These are phyloP conservation scores for Acrocalymma vagum DNA, from an alignment of 2,329 filamentous ascomycete species.

Conservation along the genomic window DNA sequence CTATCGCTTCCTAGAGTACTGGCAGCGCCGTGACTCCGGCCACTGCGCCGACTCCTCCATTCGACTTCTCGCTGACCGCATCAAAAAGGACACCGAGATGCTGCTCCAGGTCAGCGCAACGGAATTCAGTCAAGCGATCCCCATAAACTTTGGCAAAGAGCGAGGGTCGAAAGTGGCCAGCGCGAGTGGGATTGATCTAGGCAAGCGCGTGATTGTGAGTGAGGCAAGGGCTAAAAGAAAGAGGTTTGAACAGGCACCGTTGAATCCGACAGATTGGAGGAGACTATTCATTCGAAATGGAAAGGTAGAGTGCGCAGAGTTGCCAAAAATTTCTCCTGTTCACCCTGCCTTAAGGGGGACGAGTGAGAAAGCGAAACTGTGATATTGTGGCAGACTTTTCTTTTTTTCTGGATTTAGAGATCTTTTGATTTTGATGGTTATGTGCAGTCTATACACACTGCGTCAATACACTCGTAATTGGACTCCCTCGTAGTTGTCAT, in stretches of 20 bases:
- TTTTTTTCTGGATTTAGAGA: too few species aligned
- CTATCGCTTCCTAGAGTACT: slow-evolving; percentile 23
- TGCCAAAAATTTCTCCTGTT: slow-evolving; percentile 13
- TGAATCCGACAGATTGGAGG: slow-evolving; percentile 26
- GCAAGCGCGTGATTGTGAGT: slow-evolving; percentile 12
- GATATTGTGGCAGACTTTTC: too few species aligned
- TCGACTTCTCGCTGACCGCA: slow-evolving; percentile 20
- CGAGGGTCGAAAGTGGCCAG: slow-evolving; percentile 17
- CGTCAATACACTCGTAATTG: too few species aligned
- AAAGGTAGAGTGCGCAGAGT: slow-evolving; percentile 15
- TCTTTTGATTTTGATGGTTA: too few species aligned
- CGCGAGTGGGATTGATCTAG: slow-evolving; percentile 20
- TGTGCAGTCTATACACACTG: too few species aligned
- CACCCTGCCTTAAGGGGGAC: slow-evolving; percentile 16
- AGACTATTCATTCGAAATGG: slow-evolving; percentile 23
- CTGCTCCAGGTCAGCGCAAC: slow-evolving; percentile 24
- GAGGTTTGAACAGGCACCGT: slow-evolving; percentile 16
- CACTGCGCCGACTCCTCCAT: slow-evolving; percentile 19
- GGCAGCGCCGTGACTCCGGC: slow-evolving; percentile 16
- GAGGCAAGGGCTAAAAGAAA: slow-evolving; percentile 11
- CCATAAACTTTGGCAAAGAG: slow-evolving; percentile 24
- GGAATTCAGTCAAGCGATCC: slow-evolving; percentile 25
- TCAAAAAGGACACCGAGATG: slow-evolving; percentile 22
- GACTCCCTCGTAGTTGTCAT: too few species aligned
- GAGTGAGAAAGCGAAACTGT: too few species aligned